A percentile compares a stretch with the other conserved stretches of the same genome.
Evolutionary conservation across 2,329 filamentous ascomycete species (phyloP).

Genomic region (Setomelanomma holmii): DNA sequence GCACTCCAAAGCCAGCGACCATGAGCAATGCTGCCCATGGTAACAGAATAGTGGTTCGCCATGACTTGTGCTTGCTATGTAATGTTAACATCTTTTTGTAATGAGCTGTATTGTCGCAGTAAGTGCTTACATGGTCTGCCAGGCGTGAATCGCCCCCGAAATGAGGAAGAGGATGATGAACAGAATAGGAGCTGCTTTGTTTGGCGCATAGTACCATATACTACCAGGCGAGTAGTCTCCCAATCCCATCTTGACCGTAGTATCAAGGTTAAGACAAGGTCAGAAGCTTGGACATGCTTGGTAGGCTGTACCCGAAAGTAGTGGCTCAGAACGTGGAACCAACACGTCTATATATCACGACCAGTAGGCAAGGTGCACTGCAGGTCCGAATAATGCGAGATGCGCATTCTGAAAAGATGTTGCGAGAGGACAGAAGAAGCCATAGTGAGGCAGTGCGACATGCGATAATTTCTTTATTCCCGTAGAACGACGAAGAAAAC

Average conservation of each 20-base stretch:
- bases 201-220: slow-evolving; percentile 59
- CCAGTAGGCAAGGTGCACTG: slow-evolving; percentile 18
- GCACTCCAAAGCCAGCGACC: slow-evolving; percentile 62
- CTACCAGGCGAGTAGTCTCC: slow-evolving; percentile 44
- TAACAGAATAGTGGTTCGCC: slow-evolving; percentile 62
- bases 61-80: slow-evolving; percentile 62
- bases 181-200: slow-evolving; percentile 61
- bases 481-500: neutral
- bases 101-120: neutral
- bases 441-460: slow-evolving; percentile 1
- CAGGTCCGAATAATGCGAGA: neutral
- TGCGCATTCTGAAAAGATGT: neutral
- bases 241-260: slow-evolving; percentile 34
- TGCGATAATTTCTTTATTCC: neutral
- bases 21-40: slow-evolving; percentile 64
- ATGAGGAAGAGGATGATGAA: slow-evolving; percentile 59
- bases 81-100: neutral
- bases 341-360: slow-evolving; percentile 6
- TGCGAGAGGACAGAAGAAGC: neutral
- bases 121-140: slow-evolving; percentile 61
- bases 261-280: neutral
- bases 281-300: slow-evolving; percentile 5
- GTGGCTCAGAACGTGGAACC: neutral
- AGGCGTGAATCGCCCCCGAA: slow-evolving; percentile 59
- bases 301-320: neutral